phyloP scores from a whole-genome alignment of 1,284 basidiomycete species.

The Cutaneotrichosporon curvatum region DNA sequence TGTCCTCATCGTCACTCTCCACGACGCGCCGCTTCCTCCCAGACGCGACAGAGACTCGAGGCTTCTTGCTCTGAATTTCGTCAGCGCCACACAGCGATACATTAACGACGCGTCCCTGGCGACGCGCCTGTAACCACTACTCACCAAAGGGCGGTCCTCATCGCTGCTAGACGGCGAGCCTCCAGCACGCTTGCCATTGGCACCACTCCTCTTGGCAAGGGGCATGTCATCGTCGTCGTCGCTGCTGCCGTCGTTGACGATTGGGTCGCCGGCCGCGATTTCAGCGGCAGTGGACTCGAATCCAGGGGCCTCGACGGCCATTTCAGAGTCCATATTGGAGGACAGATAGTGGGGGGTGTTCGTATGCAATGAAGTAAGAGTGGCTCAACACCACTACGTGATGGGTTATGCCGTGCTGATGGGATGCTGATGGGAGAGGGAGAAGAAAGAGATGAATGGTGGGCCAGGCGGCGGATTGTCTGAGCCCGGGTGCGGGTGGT shows the following conservation, averaged over 20 bases:
- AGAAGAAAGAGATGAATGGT: too few relatives aligned
- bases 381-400: too few relatives aligned
- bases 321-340: neutral
- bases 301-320: constrained; percentile 10
- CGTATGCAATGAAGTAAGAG: neutral
- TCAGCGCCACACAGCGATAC: neutral
- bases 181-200: constrained; percentile 26
- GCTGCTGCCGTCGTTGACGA: constrained; percentile 9
- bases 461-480: too few relatives aligned
- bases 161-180: constrained; percentile 24
- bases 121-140: constrained; percentile 6
- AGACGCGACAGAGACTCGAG: constrained; percentile 13
- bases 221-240: constrained; percentile 17
- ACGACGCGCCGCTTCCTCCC: constrained; percentile 35
- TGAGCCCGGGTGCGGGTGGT: too few relatives aligned
- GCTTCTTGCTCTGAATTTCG: constrained; percentile 24
- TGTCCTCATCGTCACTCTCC: constrained; percentile 25
- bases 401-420: neutral
- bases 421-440: neutral
- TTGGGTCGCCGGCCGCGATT: constrained; percentile 10
- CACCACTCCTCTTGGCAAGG: constrained; percentile 11
- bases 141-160: constrained; percentile 43
- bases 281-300: constrained; percentile 10
- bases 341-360: too few relatives aligned
- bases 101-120: neutral